Percentiles rank a stretch among this genome's conserved stretches.
Conservation (phyloP, 78 protist genomes). For the Guillardia theta region DNA sequence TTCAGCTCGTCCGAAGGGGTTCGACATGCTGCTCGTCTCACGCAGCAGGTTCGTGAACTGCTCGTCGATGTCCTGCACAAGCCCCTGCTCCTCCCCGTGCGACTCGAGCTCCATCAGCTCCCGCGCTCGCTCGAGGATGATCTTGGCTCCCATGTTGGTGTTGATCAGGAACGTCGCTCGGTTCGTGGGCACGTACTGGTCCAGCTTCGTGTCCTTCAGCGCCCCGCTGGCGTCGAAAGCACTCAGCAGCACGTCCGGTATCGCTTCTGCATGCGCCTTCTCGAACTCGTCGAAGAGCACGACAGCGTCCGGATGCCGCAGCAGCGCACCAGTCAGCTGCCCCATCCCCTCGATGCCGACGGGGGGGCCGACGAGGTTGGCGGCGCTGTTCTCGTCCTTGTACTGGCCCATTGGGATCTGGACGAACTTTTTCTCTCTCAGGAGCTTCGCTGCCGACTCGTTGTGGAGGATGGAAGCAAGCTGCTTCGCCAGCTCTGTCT, state of each 20-base stretch:
- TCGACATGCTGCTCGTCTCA: neutral
- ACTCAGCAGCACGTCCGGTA: neutral
- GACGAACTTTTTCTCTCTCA: neutral
- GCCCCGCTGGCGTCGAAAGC: neutral
- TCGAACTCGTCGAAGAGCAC: neutral
- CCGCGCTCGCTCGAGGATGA: too few relatives aligned
- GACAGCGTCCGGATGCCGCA: neutral
- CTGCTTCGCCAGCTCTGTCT: slow-evolving; percentile 26
- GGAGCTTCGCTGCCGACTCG: neutral
- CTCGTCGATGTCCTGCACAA: neutral
- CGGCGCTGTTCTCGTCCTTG: neutral
- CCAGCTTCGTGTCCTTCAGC: neutral
- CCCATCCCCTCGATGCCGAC: neutral
- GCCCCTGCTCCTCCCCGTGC: too few relatives aligned
- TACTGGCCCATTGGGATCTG: slow-evolving; percentile 6
- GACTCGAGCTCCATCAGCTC: too few relatives aligned
- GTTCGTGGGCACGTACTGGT: neutral
- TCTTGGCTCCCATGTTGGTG: slow-evolving; percentile 7
- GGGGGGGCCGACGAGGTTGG: neutral
- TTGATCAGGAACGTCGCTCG: neutral
- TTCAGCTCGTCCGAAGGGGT: neutral
- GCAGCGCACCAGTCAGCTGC: neutral
- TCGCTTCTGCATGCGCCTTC: neutral
- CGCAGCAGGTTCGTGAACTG: neutral
- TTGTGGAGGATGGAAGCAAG: neutral